Conservation (phyloP, 768 basidiomycete genomes). For the Floccularia luteovirens region DNA sequence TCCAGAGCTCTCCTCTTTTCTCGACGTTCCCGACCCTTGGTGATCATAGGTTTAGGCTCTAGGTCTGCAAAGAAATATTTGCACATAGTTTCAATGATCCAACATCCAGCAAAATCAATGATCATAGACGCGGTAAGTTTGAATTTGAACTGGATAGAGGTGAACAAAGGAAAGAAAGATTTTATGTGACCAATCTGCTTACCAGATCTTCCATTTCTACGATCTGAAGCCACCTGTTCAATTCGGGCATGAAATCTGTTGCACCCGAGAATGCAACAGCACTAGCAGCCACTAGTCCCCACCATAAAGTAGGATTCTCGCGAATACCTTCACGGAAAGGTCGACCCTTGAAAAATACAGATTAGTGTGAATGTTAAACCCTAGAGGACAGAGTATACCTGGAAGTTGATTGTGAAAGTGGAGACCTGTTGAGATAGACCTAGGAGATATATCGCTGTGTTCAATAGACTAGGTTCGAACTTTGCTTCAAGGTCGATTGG, state of each 20-base stretch:
- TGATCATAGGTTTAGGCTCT: constrained; percentile 80
- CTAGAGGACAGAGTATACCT: constrained; percentile 30
- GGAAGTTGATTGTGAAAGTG: constrained; percentile 98
- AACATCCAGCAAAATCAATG: constrained; percentile 85
- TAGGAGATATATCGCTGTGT: constrained; percentile 94
- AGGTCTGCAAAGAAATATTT: constrained; percentile 85
- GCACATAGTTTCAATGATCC: constrained; percentile 72
- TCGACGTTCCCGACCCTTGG: constrained; percentile 73
- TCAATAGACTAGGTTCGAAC: constrained; percentile 90
- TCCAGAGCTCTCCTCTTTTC: constrained; percentile 52
- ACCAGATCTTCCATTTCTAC: constrained; percentile 81
- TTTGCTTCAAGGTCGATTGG: constrained; percentile 91
- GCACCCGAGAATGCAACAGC: constrained; percentile 91
- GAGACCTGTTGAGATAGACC: constrained; percentile 97
- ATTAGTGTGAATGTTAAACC: neutral
- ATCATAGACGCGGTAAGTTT: constrained; percentile 77
- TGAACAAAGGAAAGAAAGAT: constrained; percentile 1
- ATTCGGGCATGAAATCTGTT: constrained; percentile 90
- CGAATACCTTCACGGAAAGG: constrained; percentile 98
- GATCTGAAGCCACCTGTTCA: constrained; percentile 95
- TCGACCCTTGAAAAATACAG: constrained; percentile 52
- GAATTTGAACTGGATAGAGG: constrained; percentile 63
- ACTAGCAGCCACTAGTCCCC: constrained; percentile 84
- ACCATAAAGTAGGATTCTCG: constrained; percentile 91
- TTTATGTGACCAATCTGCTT: constrained; percentile 17